These are phyloP conservation scores for Fremontodendron californicum DNA, from an alignment of 345 rosid species.

Conservation along the genomic window DNA sequence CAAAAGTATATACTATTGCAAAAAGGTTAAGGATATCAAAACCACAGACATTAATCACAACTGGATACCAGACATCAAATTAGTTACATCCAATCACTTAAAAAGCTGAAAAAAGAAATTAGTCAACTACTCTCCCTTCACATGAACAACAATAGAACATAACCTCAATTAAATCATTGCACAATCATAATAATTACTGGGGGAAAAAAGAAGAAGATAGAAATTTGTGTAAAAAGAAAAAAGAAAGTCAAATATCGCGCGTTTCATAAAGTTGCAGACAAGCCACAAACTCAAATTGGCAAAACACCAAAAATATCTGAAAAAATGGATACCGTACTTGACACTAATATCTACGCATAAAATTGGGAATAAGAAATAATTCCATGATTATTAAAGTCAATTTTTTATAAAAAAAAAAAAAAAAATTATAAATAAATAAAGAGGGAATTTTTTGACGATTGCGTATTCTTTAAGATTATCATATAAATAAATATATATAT, in stretches of 20 bases:
- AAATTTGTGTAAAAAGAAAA: no score
- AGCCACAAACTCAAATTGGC: not conserved
- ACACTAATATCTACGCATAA: not conserved
- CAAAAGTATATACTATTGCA: not conserved
- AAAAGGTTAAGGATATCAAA: not conserved
- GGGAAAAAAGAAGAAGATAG: no score
- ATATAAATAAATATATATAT: no score
- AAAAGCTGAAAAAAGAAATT: not conserved
- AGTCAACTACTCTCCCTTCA: not conserved
- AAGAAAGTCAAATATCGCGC: not conserved
- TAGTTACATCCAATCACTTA: not conserved
- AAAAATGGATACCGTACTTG: not conserved
- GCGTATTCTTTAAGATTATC: no score
- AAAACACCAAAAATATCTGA: constrained; percentile 4
- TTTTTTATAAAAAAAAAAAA: not conserved
- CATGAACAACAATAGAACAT: not conserved
- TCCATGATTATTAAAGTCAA: not conserved
- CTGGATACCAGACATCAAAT: not conserved
- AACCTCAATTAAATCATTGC: not conserved
- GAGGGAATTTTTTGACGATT: no score
- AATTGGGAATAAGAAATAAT: not conserved
- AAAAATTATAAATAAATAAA: no score
- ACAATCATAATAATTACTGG: not conserved
- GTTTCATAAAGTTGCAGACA: not conserved
- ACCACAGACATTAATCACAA: not conserved